Evolutionary conservation across 1,284 basidiomycete species (phyloP), one percentile per base, ranked within the genome.

Genomic region (Ganoderma leucocontextum): DNA sequence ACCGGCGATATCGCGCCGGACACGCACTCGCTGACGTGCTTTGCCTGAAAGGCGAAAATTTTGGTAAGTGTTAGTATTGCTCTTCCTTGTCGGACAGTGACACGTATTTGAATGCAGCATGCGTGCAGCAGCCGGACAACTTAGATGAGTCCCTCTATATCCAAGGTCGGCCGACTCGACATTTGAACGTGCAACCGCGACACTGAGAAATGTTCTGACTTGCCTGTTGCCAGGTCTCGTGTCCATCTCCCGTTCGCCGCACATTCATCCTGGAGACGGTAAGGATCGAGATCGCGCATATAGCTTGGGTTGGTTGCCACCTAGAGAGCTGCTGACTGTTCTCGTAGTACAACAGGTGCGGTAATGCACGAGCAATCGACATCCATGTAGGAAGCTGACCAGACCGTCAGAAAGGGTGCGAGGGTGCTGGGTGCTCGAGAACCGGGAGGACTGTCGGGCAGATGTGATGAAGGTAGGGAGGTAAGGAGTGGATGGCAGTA

Each of bases 261-360:
- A 90, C 6, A 84, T 87, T 38, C 91, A 93, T 77, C 87, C 90
- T 12, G 91, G 91, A 22, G 91, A 93, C 75, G 86, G 91, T 91
- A 72, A 68, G 81, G 62, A n/a, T 41, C 22, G 1, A 0, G 22
- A 13, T 25, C 12, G 4, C 22, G 22, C 22, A 49, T 29, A 29
- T 29, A 29, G 29, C 44, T 15, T 47, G 44, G 19, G 29, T 29
- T 29, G 29, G 29, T 29, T 29, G 29, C 29, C n/a, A 52, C 10
- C 6, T 35, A 17, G 42, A 12, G 4, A n/a, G 36, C 25, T 36
- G 15, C 41, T 10, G 36, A 58, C 2, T 5, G 6, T 39, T 38
- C 1, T 2, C 57, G 74, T 70, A 89, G 92, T 93, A 0, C 90
- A 92, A 80, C 83, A 88, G 60, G 91, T 93, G 0, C 83, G 80